Evolutionary conservation across 1,284 basidiomycete species (phyloP).

Genomic region (Rhodotorula sp.): DNA sequence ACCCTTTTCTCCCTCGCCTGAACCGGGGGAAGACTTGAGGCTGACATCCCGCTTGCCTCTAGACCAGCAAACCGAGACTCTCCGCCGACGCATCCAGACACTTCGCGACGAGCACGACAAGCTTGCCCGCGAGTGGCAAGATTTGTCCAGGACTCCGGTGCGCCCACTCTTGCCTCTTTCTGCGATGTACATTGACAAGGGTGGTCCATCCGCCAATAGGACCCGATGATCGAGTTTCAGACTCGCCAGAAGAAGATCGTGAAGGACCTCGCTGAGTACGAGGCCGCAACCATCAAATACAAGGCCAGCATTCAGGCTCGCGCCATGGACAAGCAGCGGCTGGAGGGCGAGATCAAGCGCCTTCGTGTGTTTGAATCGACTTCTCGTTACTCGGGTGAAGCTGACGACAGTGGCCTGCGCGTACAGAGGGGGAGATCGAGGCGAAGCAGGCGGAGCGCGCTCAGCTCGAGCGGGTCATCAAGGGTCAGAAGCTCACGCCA

Average conservation of each 20-base stretch:
- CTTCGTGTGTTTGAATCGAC: conserved; percentile 11
- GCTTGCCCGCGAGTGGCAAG: conserved; percentile 32
- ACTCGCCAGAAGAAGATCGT: conserved; percentile 4
- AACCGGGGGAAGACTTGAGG: no score
- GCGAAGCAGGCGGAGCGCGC: conserved; percentile 14
- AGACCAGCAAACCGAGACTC: conserved; percentile 17
- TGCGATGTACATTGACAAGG: background rate
- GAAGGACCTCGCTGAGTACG: conserved; percentile 1
- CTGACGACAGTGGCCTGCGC: background rate
- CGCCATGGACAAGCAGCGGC: background rate
- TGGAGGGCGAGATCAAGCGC: conserved; percentile 13
- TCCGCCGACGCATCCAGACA: conserved; percentile 35
- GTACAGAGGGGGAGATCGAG: conserved; percentile 11
- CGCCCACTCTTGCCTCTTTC: background rate
- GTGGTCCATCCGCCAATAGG: background rate
- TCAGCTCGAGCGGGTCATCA: conserved; percentile 30
- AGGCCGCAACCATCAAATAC: background rate
- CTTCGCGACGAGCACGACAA: conserved; percentile 29
- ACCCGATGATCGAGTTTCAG: conserved; percentile 21
- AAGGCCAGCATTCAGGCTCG: no score
- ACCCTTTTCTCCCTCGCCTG: no score
- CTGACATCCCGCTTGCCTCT: background rate
- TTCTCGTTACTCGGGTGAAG: rapidly evolving
- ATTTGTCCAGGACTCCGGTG: conserved; percentile 13
- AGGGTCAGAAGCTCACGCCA: conserved; percentile 42